A percentile compares a stretch with the other conserved stretches of the same genome.
Evolutionary conservation across 371 early-diverging fungal genomes (phyloP).

Genomic region (Zychaea mexicana): DNA sequence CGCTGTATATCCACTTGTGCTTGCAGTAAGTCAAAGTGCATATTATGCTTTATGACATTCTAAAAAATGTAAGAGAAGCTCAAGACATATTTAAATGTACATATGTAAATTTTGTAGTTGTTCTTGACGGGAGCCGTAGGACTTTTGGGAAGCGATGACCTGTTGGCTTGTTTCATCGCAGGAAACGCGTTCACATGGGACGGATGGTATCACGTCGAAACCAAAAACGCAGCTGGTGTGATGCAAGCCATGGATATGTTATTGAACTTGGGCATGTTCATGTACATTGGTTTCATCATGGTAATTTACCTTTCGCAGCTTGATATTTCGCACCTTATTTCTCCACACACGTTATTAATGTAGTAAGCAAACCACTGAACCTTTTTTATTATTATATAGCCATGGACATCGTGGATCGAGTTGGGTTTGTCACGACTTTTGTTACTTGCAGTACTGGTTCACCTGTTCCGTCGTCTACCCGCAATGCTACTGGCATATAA

Average conservation of each 20-base stretch:
- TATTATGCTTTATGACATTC: too few relatives aligned
- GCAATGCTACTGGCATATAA: slow-evolving; percentile 62
- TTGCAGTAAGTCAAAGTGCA: slow-evolving; percentile 61
- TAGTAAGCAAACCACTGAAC: not conserved
- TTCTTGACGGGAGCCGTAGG: slow-evolving; percentile 79
- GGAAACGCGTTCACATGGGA: slow-evolving; percentile 90
- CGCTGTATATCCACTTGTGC: slow-evolving; percentile 80
- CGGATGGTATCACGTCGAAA: slow-evolving; percentile 84
- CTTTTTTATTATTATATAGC: slow-evolving; percentile 29
- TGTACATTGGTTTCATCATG: slow-evolving; percentile 86
- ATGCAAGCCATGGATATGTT: slow-evolving; percentile 74
- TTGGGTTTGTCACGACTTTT: slow-evolving; percentile 61
- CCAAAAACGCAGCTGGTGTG: slow-evolving; percentile 59
- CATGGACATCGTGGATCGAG: slow-evolving; percentile 66
- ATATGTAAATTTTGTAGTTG: slow-evolving; percentile 33
- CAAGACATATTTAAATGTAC: not conserved
- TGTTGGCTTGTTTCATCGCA: slow-evolving; percentile 89
- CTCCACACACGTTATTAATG: not conserved
- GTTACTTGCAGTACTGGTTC: slow-evolving; percentile 62
- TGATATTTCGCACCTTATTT: too few relatives aligned
- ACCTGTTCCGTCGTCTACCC: slow-evolving; percentile 84
- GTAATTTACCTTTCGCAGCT: slow-evolving; percentile 15
- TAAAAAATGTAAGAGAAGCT: not conserved
- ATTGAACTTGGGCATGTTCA: slow-evolving; percentile 86
- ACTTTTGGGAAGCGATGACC: slow-evolving; percentile 78